Percentiles rank a stretch among this genome's conserved stretches.
phyloP scores from a whole-genome alignment of 768 basidiomycete genomes.

The Naganishia friedmannii region DNA sequence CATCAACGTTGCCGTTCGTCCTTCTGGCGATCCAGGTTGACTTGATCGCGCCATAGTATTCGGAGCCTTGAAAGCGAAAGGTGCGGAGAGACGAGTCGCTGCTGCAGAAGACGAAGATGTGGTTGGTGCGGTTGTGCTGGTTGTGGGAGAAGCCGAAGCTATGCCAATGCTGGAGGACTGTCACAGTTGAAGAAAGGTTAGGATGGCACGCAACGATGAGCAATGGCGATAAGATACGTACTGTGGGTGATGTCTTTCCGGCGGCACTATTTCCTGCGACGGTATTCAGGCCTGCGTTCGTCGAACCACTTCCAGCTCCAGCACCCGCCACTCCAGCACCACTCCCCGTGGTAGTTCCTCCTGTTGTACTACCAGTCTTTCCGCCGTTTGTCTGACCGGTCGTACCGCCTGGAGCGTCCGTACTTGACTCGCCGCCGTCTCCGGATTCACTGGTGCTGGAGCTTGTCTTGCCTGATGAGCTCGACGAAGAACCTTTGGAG shows the following conservation, averaged over 20 bases:
- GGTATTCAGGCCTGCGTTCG: background rate
- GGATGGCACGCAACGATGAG: background rate
- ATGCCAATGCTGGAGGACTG: background rate
- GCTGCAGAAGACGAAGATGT: conserved; percentile 14
- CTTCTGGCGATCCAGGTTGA: conserved; percentile 11
- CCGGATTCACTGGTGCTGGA: background rate
- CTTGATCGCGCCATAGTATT: background rate
- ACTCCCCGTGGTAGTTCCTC: background rate
- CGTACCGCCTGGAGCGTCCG: background rate
- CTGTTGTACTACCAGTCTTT: background rate
- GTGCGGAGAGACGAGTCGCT: conserved; percentile 7
- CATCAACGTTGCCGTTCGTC: conserved; percentile 16
- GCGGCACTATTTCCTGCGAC: background rate
- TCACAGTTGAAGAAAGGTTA: background rate
- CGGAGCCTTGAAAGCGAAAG: conserved; percentile 10
- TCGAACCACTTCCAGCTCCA: background rate
- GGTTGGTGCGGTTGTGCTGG: background rate
- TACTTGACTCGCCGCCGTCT: background rate
- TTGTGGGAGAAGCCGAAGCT: background rate
- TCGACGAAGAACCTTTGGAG: background rate
- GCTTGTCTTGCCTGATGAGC: background rate
- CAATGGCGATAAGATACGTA: background rate
- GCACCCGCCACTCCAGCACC: background rate
- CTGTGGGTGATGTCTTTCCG: background rate
- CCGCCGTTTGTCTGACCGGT: too few relatives aligned